A percentile compares a stretch with the other conserved stretches of the same genome.
Conservation (phyloP, 345 rosid species). For the Rhodamnia argentea region DNA sequence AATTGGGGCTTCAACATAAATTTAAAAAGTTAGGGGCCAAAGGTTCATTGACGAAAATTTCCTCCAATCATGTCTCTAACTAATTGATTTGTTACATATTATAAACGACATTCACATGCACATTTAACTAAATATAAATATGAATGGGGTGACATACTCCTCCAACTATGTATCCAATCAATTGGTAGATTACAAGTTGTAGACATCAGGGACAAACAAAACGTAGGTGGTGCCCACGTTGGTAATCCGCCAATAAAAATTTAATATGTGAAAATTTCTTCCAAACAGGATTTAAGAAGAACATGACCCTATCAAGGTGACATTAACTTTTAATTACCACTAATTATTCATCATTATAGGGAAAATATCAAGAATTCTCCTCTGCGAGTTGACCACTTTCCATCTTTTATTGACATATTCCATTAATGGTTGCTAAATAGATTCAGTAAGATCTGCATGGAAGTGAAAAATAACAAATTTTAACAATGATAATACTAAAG, state of each 20-base stretch:
- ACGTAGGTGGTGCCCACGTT: neutral
- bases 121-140: too few relatives aligned
- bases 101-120: neutral
- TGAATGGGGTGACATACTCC: too few relatives aligned
- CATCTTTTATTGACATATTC: neutral
- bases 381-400: neutral
- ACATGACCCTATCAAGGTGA: neutral
- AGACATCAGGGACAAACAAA: neutral
- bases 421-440: neutral
- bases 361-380: neutral
- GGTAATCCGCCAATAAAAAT: neutral
- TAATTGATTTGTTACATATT: neutral
- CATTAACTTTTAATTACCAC: neutral
- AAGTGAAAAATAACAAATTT: neutral
- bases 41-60: neutral
- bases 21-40: neutral
- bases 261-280: neutral
- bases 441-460: neutral
- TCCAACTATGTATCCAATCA: neutral
- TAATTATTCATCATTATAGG: neutral
- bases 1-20: neutral
- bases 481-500: neutral
- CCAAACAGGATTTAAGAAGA: neutral
- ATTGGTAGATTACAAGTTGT: neutral
- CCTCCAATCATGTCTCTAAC: neutral